Base-by-base conservation (phyloP, 495 filamentous ascomycete species). In the Tuber magnatum region DNA sequence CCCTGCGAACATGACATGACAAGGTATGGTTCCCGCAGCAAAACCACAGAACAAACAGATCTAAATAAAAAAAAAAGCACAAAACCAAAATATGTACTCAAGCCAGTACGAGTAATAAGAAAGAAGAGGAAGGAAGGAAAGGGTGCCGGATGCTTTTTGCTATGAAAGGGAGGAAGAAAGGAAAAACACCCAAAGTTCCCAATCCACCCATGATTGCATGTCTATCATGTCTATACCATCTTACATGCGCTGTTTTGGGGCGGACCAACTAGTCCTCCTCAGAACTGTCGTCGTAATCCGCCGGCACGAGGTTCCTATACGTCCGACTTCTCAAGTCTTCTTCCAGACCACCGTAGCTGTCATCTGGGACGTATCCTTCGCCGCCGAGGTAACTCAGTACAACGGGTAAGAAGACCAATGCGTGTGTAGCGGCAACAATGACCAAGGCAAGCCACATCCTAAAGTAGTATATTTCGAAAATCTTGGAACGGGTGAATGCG, bases 401-500 rank as follows among this genome's bases (percentile, higher is more conserved):
- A 10, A 97, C 96, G 0, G 95, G 95, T 76, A 99, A 85, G 84
- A 97, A 97, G 3, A 99, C 88, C 24, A 99, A 86, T 18, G 94
- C 92, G 83, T 99, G 95, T 0, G 88, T 86, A 35, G 93, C 92
- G n/a, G 93, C 96, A 76, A 97, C 93, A 35, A 93, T 78, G 51
- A 98, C 93, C 76, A 99, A 86, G 68, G 94, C 91, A 35, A 97
- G 82, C 95, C 95, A 99, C 48, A 99, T 91, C 12, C 95, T 87
- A 85, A 99, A 99, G 83, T 98, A 99, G 84, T 98, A 99, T 73
- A 98, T 92, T 86, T 98, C 96, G 82, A 99, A 99, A 83, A 99
- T 98, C 88, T 97, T 98, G 84, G 93, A 97, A 39, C 92, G 85
- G 12, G 95, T 99, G 77, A 97, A 98, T 0, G 94, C 95, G 22